These are phyloP conservation scores for Xylariaceae sp. DNA, from an alignment of 2,329 filamentous ascomycete genomes.

Conservation along the genomic window DNA sequence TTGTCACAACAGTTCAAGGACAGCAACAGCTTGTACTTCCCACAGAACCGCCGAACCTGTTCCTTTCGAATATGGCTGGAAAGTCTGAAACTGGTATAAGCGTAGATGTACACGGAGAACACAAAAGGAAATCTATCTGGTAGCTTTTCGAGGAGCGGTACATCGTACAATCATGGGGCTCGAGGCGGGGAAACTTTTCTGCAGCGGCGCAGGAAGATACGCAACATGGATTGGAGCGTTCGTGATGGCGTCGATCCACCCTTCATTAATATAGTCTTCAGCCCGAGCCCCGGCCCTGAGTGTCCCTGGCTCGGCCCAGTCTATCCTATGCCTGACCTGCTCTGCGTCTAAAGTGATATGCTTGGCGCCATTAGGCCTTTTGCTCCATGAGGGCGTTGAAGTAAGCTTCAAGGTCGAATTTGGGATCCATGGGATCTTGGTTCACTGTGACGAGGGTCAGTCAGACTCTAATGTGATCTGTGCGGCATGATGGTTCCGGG, in stretches of 20 bases:
- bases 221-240: slow-evolving; percentile 8
- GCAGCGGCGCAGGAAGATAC: slow-evolving; percentile 11
- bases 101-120: slow-evolving; percentile 32
- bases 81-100: slow-evolving; percentile 29
- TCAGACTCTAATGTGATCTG: slow-evolving; percentile 12
- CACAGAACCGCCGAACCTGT: background rate
- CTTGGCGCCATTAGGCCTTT: slow-evolving; percentile 37
- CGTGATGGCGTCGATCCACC: slow-evolving; percentile 11
- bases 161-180: slow-evolving; percentile 26
- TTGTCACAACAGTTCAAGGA: background rate
- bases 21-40: background rate
- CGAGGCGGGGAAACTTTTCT: slow-evolving; percentile 10
- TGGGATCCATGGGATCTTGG: slow-evolving; percentile 74
- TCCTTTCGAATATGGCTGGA: slow-evolving; percentile 1
- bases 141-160: slow-evolving; percentile 23
- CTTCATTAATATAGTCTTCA: slow-evolving; percentile 10
- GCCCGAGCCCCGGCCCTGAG: slow-evolving; percentile 12
- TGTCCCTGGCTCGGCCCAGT: slow-evolving; percentile 18
- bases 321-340: slow-evolving; percentile 28
- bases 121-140: slow-evolving; percentile 30
- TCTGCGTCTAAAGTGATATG: slow-evolving; percentile 15
- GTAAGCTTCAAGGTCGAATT: slow-evolving; percentile 89
- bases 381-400: slow-evolving; percentile 57
- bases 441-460: slow-evolving; percentile 46
- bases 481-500: background rate